Percentiles rank a stretch among this genome's conserved stretches.
Evolutionary conservation across 1,284 basidiomycete species (phyloP).

Genomic region (Phlebopus sp.): DNA sequence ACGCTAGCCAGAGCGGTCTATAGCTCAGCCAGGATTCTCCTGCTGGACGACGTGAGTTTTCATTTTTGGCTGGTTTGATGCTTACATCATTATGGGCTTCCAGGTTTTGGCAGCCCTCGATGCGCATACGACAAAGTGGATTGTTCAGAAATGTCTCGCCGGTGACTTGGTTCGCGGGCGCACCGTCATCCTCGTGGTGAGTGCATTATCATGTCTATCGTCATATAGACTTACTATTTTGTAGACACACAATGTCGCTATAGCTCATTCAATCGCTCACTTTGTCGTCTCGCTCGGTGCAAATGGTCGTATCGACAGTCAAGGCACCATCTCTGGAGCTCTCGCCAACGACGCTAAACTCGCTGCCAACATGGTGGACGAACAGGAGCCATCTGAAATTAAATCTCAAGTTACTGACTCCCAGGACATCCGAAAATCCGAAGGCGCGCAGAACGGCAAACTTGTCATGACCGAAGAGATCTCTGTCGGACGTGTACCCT

Average conservation of each 20-base stretch:
- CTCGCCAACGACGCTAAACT: constrained; percentile 36
- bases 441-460: constrained; percentile 37
- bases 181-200: constrained; percentile 70
- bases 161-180: constrained; percentile 68
- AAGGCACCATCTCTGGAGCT: constrained; percentile 40
- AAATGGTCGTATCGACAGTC: constrained; percentile 42
- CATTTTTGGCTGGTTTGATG: constrained; percentile 23
- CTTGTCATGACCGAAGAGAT: constrained; percentile 63
- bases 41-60: constrained; percentile 39
- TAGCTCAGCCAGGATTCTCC: constrained; percentile 34
- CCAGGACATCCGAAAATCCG: constrained; percentile 1
- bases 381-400: constrained; percentile 28
- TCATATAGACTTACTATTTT: neutral
- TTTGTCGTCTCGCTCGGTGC: constrained; percentile 55
- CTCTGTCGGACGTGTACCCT: constrained; percentile 54
- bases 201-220: constrained; percentile 18
- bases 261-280: constrained; percentile 54
- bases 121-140: constrained; percentile 64
- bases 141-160: constrained; percentile 72
- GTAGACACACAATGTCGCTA: constrained; percentile 63
- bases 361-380: constrained; percentile 26
- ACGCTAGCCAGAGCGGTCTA: constrained; percentile 44
- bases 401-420: constrained; percentile 12
- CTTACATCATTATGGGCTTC: neutral
- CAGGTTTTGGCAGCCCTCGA: constrained; percentile 35